These are phyloP conservation scores for Coemansia sp. DNA, from an alignment of 192 early-diverging fungal genomes.

Conservation along the genomic window DNA sequence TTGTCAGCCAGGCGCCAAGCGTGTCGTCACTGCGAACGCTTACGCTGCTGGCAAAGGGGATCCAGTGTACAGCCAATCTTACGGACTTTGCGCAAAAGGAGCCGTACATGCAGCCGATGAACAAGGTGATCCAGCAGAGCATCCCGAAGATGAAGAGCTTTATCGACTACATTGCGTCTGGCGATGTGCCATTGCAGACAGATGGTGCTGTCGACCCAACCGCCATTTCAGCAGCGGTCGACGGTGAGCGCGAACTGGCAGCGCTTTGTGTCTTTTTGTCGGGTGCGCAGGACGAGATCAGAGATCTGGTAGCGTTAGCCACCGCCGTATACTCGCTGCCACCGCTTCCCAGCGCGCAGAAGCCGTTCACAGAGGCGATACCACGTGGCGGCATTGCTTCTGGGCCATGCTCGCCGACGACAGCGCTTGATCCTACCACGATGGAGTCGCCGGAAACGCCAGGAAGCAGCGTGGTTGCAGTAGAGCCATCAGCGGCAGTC, in stretches of 20 bases:
- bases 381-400: background rate
- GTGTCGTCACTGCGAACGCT: conserved; percentile 59
- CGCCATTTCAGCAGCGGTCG: conserved; percentile 8
- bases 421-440: background rate
- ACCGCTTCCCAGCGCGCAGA: background rate
- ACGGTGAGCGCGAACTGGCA: conserved; percentile 43
- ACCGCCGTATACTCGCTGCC: background rate
- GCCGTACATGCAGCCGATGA: conserved; percentile 67
- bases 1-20: conserved; percentile 63
- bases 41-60: conserved; percentile 70
- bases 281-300: conserved; percentile 15
- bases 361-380: background rate
- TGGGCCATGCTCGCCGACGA: background rate
- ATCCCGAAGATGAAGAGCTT: conserved; percentile 59
- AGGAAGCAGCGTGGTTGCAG: background rate
- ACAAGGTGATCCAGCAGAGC: conserved; percentile 62
- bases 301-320: conserved; percentile 2
- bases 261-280: conserved; percentile 38
- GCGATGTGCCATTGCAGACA: background rate
- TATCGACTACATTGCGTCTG: conserved; percentile 58
- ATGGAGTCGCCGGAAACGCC: background rate
- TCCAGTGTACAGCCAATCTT: conserved; percentile 69
- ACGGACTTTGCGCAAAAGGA: conserved; percentile 65
- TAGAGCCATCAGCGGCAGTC: background rate
- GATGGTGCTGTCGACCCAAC: too few relatives aligned